Base-by-base conservation (phyloP, 371 early-diverging fungal species). In the Mortierella sp. region DNA sequence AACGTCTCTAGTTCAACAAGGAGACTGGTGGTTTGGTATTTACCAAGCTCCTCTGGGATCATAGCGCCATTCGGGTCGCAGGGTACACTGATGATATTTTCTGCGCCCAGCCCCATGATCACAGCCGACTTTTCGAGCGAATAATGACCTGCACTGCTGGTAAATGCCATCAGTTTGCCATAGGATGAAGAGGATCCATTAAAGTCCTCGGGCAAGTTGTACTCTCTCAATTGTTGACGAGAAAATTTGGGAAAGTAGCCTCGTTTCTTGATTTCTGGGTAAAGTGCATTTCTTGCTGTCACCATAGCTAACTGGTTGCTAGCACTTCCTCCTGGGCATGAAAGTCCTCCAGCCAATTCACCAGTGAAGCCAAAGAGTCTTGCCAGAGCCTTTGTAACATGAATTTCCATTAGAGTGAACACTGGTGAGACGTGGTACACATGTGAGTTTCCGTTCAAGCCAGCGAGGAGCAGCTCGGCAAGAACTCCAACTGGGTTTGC, bases 291-390 rank as follows among this genome's bases (percentile, higher is more conserved):
- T 43, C 96, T 82, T 0, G 96, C 95, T 0, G 92, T 91, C 46
- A 92, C 84, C 87, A 95, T 85, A 6, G 95, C 96, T n/a, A 93
- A 80, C 60, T 90, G 81, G 79, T 96, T 95, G 0, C 93, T 90
- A 25, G 90, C 90, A 57, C 92, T 88, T 11, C 96, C 96, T 59
- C 96, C 95, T 7, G 96, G 92, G 59, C 90, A 91, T 4, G 92
- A 86, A 57, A 95, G 72, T 15, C 95, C 95, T 9, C 90, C 91
- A 21, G 87, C 83, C 7, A 64, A 47, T 68, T 86, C 85, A 55
- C 85, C 84, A 1, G 83, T 85, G 84, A 91, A 86, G 15, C 87
- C 85, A 21, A 92, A 83, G 53, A 92, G 72, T 44, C 82, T 57
- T 9, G 88, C 91, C 15, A 92, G 66, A 15, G 87, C 86, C 0